Evolutionary conservation across 805 yeast species (phyloP), one percentile per base, ranked within the genome.

Genomic region (Nematodospora valgi): DNA sequence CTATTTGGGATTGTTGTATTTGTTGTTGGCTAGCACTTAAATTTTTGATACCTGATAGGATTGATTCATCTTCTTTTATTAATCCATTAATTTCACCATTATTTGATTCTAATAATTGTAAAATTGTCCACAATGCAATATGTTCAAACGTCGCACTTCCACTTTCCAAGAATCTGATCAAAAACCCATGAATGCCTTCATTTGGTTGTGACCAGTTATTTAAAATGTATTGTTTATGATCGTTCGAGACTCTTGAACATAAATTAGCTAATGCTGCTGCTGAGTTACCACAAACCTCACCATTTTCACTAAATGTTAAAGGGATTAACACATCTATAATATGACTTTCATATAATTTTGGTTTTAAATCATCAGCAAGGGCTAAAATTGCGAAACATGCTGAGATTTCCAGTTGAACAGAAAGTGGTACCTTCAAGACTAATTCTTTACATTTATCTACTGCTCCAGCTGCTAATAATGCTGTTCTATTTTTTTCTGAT

Each of bases 301-400:
- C 84, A 56, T 88, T 88, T 37, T 75, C 75, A 27, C 94, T 84
- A 48, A 77, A 79, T 2, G 98, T 93, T 57, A 93, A 74, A 23
- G 98, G 98, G 39, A 93, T 81, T 44, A 93, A 73, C 23, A 88
- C 96, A 49, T 85, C 88, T 42, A 88, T 75, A 28, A 93, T 80
- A 35, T 89, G 91, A 47, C 88, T 73, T 41, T 86, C 84, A 47
- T 93, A 76, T 49, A 93, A 70, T 51, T 83, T 83, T 34, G 82
- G 76, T 63, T 91, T 93, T 48, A 94, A 76, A 56, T 88, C 96
- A 63, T 93, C 98, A 15, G 97, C 96, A 33, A 93, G 69, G 0
- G 98, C 98, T 45, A 93, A 74, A 35, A 93, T 95, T 2, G 98
- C 98, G 64, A 93, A 82, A 57, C 97, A 91, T 3, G 98, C 98